Evolutionary conservation across 345 rosid genomes (phyloP).

Genomic region (Streptanthus diversifolius): DNA sequence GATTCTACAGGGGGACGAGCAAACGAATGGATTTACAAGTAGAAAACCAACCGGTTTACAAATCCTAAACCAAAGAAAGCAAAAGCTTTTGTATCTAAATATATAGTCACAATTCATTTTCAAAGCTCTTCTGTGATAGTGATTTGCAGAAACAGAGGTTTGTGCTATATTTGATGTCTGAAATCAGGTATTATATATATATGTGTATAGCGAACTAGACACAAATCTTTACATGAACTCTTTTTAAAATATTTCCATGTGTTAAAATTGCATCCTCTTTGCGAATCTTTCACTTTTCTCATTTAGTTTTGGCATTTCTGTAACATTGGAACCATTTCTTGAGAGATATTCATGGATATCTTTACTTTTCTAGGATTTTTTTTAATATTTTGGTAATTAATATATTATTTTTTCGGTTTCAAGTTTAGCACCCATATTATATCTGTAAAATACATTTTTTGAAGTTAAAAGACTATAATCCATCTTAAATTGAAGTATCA

Average conservation of each 20-base stretch:
- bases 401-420: too few species aligned
- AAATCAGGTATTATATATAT: background rate
- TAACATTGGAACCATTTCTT: constrained; percentile 1
- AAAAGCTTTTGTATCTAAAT: background rate
- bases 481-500: too few species aligned
- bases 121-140: constrained; percentile 10
- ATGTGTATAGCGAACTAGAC: constrained; percentile 24
- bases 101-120: constrained; percentile 1
- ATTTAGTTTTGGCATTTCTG: background rate
- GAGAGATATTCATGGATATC: background rate
- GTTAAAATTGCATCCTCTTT: constrained; percentile 4
- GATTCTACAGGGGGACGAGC: constrained; percentile 89
- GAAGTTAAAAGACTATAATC: background rate
- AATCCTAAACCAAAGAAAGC: background rate
- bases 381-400: background rate
- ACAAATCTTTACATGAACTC: constrained; percentile 12
- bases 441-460: too few species aligned
- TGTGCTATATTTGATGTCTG: constrained; percentile 11
- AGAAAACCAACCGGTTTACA: constrained; percentile 20
- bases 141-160: constrained; percentile 5
- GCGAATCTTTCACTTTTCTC: background rate
- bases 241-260: constrained; percentile 4
- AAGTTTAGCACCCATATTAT: too few species aligned
- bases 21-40: constrained; percentile 96
- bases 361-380: background rate